Conservation (phyloP, 352 stramenopile genomes). For the Globisporangium echinulatum region DNA sequence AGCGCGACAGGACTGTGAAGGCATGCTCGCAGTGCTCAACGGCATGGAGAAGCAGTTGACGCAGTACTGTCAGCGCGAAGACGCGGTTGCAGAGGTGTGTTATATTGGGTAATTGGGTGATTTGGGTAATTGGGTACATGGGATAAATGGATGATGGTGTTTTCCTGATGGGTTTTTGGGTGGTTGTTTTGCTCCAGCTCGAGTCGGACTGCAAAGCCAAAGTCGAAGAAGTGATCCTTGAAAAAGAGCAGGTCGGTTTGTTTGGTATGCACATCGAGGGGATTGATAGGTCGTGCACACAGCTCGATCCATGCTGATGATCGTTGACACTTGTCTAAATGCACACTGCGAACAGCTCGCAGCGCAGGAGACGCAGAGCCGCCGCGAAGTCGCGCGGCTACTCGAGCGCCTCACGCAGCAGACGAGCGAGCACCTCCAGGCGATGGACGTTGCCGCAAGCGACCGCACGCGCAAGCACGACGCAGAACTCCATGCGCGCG, state of each 20-base stretch:
- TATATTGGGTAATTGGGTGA: not conserved
- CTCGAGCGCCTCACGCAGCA: conserved; percentile 47
- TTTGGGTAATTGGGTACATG: not conserved
- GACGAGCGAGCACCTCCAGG: conserved; percentile 42
- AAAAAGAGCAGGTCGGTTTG: conserved; percentile 63
- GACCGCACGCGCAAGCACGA: conserved; percentile 29
- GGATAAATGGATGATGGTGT: not conserved
- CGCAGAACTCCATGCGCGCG: conserved; percentile 31
- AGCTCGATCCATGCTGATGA: too few relatives aligned
- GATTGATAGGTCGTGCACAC: too few relatives aligned
- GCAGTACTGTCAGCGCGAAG: conserved; percentile 67
- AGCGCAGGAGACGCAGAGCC: conserved; percentile 53
- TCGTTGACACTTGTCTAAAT: too few relatives aligned
- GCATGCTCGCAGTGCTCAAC: conserved; percentile 76
- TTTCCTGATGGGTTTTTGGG: not conserved
- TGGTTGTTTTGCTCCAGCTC: conserved; percentile 25
- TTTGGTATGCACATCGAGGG: not conserved
- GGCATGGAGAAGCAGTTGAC: conserved; percentile 82
- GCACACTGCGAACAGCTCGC: conserved; percentile 22
- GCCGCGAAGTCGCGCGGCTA: conserved; percentile 63
- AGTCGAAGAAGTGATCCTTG: conserved; percentile 59
- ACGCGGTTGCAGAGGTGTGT: conserved; percentile 60
- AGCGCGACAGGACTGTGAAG: conserved; percentile 73
- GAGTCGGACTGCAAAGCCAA: conserved; percentile 65
- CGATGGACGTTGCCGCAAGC: conserved; percentile 31